Evolutionary conservation across 2,329 filamentous ascomycete genomes (phyloP), one percentile per base, ranked within the genome.

Genomic region (Fusarium drepaniforme): DNA sequence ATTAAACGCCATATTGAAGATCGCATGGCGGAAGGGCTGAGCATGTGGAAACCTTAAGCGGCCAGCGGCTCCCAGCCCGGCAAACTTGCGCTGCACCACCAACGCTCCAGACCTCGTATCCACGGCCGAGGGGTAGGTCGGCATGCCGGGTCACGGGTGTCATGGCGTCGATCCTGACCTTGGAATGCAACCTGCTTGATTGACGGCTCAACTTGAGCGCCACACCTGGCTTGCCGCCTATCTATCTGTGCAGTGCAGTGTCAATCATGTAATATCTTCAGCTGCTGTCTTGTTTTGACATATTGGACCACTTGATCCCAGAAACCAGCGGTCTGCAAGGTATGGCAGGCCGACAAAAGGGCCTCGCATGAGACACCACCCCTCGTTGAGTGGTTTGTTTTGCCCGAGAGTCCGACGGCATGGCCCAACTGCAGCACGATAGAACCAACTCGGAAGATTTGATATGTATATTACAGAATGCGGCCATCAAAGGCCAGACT

Each of bases 401-500:
- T 42, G 66, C 23, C 35, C 59, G 63, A 75, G 69, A 66, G 53
- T 42, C 64, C 56, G 58, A 56, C n/a, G 66, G 57, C 44, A 66
- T 69, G 63, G 25, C 18, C 58, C 51, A 67, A 37, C 38, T 60
- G 69, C 67, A 74, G 71, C 68, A 60, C 72, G 58, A 77, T 70
- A 74, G 72, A 59, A 68, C 67, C 74, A 71, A 67, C 66, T 71
- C 57, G 70, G 60, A 71, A 70, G 66, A 73, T 69, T 76, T 77
- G 77, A 68, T 70, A 72, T 77, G 73, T 79, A 79, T 78, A 75
- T 79, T 79, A 79, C 78, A 79, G 76, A 75, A 59, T 74, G 76
- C 70, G 75, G 74, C 72, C 70, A 67, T 69, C 62, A 71, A 57
- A 58, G 68, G 75, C 72, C 77, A 77, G 70, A 74, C 72, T 78